phyloP scores from a whole-genome alignment of 2,329 filamentous ascomycete genomes.

The Stachybotrys echinatus region DNA sequence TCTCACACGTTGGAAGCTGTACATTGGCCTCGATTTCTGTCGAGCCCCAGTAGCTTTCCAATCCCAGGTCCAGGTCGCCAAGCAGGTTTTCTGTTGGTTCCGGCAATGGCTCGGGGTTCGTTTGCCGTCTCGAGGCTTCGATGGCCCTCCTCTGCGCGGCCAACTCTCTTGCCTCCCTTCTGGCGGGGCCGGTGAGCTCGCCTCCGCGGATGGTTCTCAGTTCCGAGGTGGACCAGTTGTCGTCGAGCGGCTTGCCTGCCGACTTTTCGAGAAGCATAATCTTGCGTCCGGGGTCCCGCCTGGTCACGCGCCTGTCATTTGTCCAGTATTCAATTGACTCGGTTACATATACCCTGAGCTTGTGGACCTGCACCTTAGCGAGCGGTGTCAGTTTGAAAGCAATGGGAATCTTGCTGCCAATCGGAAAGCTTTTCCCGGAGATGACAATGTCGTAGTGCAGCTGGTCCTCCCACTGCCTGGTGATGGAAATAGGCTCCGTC shows the following conservation, averaged over 20 bases:
- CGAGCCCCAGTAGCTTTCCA: constrained; percentile 72
- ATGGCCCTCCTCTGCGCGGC: constrained; percentile 48
- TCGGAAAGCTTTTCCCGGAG: constrained; percentile 88
- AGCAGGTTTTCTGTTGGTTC: constrained; percentile 65
- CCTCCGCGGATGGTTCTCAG: constrained; percentile 75
- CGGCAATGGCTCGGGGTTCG: constrained; percentile 36
- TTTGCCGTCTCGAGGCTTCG: constrained; percentile 40
- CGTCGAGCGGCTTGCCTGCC: constrained; percentile 70
- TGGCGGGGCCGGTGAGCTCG: constrained; percentile 54
- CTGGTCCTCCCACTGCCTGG: constrained; percentile 90
- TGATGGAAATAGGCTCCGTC: constrained; percentile 90
- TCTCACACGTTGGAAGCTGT: constrained; percentile 82
- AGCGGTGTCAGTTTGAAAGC: constrained; percentile 90
- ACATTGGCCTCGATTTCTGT: constrained; percentile 95
- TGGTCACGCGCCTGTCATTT: constrained; percentile 75
- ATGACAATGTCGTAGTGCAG: constrained; percentile 95
- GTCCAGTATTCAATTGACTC: constrained; percentile 92
- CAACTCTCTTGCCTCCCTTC: constrained; percentile 40
- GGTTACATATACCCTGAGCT: constrained; percentile 85
- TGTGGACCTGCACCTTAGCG: constrained; percentile 88
- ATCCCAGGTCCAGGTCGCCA: constrained; percentile 67
- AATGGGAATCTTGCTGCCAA: constrained; percentile 83
- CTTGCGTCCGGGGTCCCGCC: constrained; percentile 79
- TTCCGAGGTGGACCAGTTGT: constrained; percentile 69
- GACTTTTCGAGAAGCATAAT: constrained; percentile 84